phyloP scores from a whole-genome alignment of 2,329 filamentous ascomycete genomes.

The Stagonosporopsis rhizophila region DNA sequence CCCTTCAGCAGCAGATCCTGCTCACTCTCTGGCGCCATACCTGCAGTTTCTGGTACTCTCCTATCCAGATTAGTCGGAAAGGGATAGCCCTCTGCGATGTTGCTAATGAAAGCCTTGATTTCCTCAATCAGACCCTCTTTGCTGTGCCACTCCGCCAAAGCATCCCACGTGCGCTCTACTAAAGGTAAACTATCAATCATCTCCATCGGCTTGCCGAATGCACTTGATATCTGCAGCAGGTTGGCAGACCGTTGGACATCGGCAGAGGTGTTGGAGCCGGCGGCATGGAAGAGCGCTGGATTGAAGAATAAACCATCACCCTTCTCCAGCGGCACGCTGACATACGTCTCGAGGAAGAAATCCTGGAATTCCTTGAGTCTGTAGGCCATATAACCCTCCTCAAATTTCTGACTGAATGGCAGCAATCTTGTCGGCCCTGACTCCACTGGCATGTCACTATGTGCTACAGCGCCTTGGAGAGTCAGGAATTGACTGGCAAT shows the following conservation, averaged over 20 bases:
- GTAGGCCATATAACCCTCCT: constrained; percentile 66
- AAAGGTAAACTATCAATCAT: constrained; percentile 61
- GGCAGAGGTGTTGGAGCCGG: constrained; percentile 62
- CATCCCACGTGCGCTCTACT: constrained; percentile 56
- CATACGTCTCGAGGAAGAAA: constrained; percentile 62
- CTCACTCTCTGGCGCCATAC: constrained; percentile 68
- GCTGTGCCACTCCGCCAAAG: constrained; percentile 44
- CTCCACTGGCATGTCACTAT: constrained; percentile 65
- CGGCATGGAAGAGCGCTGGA: constrained; percentile 68
- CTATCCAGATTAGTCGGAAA: constrained; percentile 69
- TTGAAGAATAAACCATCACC: constrained; percentile 71
- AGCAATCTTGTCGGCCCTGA: constrained; percentile 67
- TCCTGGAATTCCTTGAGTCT: constrained; percentile 60
- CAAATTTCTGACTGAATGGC: constrained; percentile 66
- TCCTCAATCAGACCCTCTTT: constrained; percentile 50
- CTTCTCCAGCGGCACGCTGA: constrained; percentile 60
- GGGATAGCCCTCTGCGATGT: constrained; percentile 65
- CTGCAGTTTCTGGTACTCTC: constrained; percentile 62
- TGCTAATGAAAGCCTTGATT: constrained; percentile 57
- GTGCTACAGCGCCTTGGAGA: constrained; percentile 68
- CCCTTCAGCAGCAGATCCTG: constrained; percentile 59
- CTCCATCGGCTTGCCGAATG: constrained; percentile 71
- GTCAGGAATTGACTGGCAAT: constrained; percentile 64
- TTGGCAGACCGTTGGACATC: constrained; percentile 65
- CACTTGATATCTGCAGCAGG: constrained; percentile 66